Evolutionary conservation across 2,329 filamentous ascomycete species (phyloP), one percentile per base, ranked within the genome.

Genomic region (Cadophora gregata): DNA sequence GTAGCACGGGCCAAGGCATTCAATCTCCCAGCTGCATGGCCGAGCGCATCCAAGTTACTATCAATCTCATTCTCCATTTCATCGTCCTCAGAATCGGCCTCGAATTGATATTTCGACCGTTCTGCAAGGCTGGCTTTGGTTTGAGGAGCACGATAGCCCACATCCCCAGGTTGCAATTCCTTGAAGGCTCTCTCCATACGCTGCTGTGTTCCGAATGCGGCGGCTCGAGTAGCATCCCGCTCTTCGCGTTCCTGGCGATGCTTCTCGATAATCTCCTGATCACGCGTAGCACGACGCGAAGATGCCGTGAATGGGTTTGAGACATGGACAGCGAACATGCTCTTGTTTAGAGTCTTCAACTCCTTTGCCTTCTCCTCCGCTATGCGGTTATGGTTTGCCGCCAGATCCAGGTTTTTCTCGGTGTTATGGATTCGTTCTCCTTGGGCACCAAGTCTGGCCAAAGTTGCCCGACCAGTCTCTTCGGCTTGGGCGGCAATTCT

Each of bases 311-410:
- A 93, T 0, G 90, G 90, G 73, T 93, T 93, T 62, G 84, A 83
- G 29, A 94, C 89, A 75, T 93, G 90, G 25, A 94, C 86, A 5
- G 92, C 91, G 75, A 97, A 97, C 93, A 97, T 97, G 81, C 90
- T 93, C 69, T 90, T 85, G 79, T 97, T 97, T 59, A 96, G 83
- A 0, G 87, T 92, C 81, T 95, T 95, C 45, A 97, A 82, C 76
- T 97, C 93, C 58, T 88, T 87, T 0, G 93, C 90, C 73, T 92
- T 91, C 71, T 94, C 92, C 72, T 93, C 89, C 0, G 92, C 92
- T 67, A 91, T 82, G 66, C 88, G 87, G 73, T 92, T 92, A 76
- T 93, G 89, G 70, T 90, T 90, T n/a, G 86, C 81, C 4, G 93
- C 91, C 70, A 92, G 83, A 73, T 97, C 93, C 65, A 97, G 84